Percentiles rank a stretch among this genome's conserved stretches.
Evolutionary conservation across 2,329 filamentous ascomycete genomes (phyloP).

Genomic region (Aspergillus oerlinghausenensis): DNA sequence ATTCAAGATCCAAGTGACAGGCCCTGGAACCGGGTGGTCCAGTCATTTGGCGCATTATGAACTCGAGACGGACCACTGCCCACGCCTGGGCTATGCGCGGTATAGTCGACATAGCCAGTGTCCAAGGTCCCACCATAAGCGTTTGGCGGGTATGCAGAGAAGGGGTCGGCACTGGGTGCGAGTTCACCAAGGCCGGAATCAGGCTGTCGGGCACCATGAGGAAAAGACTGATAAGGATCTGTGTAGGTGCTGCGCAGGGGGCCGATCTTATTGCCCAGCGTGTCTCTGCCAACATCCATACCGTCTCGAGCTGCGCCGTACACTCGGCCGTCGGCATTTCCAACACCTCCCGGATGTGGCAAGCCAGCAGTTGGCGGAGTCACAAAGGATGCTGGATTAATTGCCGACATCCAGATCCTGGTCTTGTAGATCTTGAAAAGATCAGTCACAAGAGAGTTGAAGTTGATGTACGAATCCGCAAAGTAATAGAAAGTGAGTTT

Average conservation of each 20-base stretch:
- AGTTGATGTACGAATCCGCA: conserved; percentile 96
- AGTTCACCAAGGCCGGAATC: conserved; percentile 29
- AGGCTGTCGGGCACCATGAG: conserved; percentile 27
- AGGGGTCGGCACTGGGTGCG: conserved; percentile 30
- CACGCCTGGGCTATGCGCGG: conserved; percentile 28
- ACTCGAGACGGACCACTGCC: conserved; percentile 27
- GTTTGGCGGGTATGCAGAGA: conserved; percentile 28
- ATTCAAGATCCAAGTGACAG: conserved; percentile 62
- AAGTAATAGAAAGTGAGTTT: conserved; percentile 99
- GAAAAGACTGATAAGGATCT: conserved; percentile 36
- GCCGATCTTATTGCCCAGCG: conserved; percentile 23
- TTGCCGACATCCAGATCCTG: conserved; percentile 98
- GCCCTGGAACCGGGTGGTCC: conserved; percentile 63
- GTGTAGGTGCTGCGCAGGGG: conserved; percentile 30
- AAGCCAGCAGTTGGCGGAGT: conserved; percentile 66
- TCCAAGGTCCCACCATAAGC: conserved; percentile 36
- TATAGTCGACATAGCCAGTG: conserved; percentile 29
- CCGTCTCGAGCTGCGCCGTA: conserved; percentile 28
- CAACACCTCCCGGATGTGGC: conserved; percentile 65
- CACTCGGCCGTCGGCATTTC: conserved; percentile 40
- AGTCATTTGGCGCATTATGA: conserved; percentile 47
- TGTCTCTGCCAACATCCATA: conserved; percentile 27
- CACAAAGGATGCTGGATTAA: conserved; percentile 94
- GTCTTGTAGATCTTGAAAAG: conserved; percentile 99
- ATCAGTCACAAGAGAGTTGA: conserved; percentile 94